Conservation (phyloP, 345 rosid genomes). For the Hirschfeldia incana region DNA sequence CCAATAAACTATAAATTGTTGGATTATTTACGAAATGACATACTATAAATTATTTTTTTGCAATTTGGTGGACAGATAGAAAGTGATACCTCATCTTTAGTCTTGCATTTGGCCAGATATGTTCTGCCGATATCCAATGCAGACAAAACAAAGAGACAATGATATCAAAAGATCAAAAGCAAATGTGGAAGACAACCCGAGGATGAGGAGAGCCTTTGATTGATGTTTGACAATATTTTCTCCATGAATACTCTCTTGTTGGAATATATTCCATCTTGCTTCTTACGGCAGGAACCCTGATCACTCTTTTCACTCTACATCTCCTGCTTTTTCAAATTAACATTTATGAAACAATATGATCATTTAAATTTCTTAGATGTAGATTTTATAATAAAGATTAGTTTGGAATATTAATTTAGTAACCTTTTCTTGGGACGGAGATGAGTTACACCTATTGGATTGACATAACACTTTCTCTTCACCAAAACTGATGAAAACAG, state of each 20-base stretch:
- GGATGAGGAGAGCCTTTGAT: too few species aligned
- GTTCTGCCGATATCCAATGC: too few species aligned
- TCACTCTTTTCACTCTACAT: constrained; percentile 72
- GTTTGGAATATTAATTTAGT: neutral
- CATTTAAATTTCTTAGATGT: too few species aligned
- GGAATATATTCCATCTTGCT: constrained; percentile 85
- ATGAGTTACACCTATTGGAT: constrained; percentile 53
- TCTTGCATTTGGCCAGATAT: too few species aligned
- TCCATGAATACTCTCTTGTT: constrained; percentile 85
- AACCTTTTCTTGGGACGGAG: constrained; percentile 90
- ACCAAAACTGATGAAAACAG: constrained; percentile 55
- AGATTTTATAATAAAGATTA: neutral
- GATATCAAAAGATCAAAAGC: too few species aligned
- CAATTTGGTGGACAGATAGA: too few species aligned
- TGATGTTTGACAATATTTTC: constrained; percentile 49
- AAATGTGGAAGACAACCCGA: too few species aligned
- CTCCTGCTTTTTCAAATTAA: constrained; percentile 44
- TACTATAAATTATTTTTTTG: too few species aligned
- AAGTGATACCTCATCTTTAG: too few species aligned
- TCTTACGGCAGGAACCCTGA: constrained; percentile 80
- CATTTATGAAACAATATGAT: neutral
- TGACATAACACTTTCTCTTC: constrained; percentile 46
- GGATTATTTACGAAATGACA: too few species aligned
- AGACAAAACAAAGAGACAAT: too few species aligned
- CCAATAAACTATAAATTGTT: too few species aligned